phyloP scores from a whole-genome alignment of 2,329 filamentous ascomycete genomes.

The Clarireedia homoeocarpa region DNA sequence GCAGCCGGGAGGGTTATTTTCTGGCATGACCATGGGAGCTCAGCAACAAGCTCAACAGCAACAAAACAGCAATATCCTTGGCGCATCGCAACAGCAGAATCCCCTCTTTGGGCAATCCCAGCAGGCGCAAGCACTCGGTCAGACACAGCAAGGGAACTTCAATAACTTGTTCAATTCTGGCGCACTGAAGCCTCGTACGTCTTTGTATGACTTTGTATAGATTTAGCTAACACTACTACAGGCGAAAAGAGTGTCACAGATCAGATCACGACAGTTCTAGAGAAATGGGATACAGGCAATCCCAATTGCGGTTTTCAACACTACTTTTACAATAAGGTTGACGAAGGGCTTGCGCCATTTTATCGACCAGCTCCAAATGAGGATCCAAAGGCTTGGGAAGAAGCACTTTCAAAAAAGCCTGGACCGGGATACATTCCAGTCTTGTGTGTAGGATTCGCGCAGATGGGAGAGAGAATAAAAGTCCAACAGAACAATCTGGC shows the following conservation, averaged over 20 bases:
- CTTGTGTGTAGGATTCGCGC: constrained; percentile 64
- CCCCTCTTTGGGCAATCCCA: constrained; percentile 14
- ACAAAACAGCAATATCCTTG: constrained; percentile 8
- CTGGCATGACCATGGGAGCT: constrained; percentile 10
- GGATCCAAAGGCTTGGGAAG: constrained; percentile 74
- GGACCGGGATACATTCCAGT: constrained; percentile 70
- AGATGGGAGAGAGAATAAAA: constrained; percentile 63
- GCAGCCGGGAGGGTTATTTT: constrained; percentile 10
- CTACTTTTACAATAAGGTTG: constrained; percentile 84
- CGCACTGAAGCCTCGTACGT: constrained; percentile 24
- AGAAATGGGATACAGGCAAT: constrained; percentile 66
- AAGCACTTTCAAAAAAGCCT: constrained; percentile 73
- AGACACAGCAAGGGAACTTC: constrained; percentile 16
- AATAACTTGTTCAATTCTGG: constrained; percentile 27
- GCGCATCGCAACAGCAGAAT: constrained; percentile 10
- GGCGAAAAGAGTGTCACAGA: constrained; percentile 67
- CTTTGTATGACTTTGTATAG: too few relatives aligned
- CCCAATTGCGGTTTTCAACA: constrained; percentile 68
- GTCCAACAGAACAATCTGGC: constrained; percentile 63
- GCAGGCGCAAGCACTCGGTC: constrained; percentile 7
- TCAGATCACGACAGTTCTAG: constrained; percentile 61
- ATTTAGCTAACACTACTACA: constrained; percentile 26
- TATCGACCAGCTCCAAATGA: constrained; percentile 64
- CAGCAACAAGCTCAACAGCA: constrained; percentile 13
- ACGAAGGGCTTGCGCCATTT: constrained; percentile 65